Base-by-base conservation (phyloP, 495 filamentous ascomycete genomes). In the Talaromyces nanjingensis region DNA sequence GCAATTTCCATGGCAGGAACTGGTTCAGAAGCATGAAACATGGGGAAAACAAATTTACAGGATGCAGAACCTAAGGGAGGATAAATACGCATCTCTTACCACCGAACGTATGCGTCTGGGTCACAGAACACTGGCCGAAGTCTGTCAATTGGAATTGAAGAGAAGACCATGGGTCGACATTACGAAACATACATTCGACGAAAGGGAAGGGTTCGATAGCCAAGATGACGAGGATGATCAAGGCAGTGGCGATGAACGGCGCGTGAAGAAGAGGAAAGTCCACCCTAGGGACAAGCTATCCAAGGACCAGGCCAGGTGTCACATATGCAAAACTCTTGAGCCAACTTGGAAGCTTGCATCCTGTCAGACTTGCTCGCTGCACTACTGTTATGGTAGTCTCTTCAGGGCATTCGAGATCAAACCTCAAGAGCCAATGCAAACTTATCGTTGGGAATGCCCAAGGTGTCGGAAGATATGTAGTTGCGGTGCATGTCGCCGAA, bases 381-480 rank as follows among this genome's bases (percentile, higher is more conserved):
- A 83, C 3, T 98, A 93, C 68, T 96, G 94, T 73, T 98, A 91
- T 71, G 93, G 94, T 16, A 89, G 84, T 39, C 78, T 98, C 0
- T 98, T 89, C 73, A 82, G 94, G 37, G 92, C 90, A 6, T 96
- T 96, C 69, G 93, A 97, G 71, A 80, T 91, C 65, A 86, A 88
- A 79, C 94, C 94, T 0, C 84, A 89, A 68, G 77, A 83, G 9
- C 82, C 89, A 0, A 89, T 97, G 88, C 87, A 92, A 68, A 81
- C 89, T 34, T 81, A 85, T 62, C 74, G 85, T 47, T 98, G 93
- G 93, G 79, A 86, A 68, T 98, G 94, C 67, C 94, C 94, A 0
- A 91, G 86, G 63, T 98, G 94, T 69, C 81, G 81, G 6, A 84
- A 86, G 33, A 87, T 89, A 16, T 98, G 94, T 82, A 93, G 90